Conservation (phyloP, 768 basidiomycete genomes). For the Cystobasidium onofrii region DNA sequence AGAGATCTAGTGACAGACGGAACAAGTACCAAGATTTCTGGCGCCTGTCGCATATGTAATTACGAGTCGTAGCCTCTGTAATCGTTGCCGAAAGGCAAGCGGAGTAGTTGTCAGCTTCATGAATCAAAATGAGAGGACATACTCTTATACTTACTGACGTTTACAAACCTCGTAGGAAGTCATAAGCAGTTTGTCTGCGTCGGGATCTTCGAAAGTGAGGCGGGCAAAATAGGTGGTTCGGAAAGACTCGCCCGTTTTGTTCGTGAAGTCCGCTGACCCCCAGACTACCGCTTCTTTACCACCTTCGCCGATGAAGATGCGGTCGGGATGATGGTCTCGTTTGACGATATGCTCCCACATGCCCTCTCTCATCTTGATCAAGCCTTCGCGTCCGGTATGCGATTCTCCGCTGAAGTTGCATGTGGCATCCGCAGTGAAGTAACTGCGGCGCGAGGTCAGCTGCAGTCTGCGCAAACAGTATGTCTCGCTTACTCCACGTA, state of each 20-base stretch:
- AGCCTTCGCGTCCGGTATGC: neutral
- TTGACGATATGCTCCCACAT: slow-evolving; percentile 4
- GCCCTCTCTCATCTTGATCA: slow-evolving; percentile 2
- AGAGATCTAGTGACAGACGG: no score
- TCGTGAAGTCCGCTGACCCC: neutral
- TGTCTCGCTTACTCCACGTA: neutral
- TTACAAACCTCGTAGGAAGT: neutral
- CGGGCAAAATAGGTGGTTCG: neutral
- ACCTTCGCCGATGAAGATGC: neutral
- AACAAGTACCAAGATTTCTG: no score
- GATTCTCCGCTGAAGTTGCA: slow-evolving; percentile 9
- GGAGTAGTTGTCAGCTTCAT: no score
- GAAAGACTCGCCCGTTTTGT: neutral
- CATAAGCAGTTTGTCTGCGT: neutral
- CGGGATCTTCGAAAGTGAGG: neutral
- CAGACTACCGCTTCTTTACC: neutral
- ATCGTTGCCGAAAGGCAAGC: no score
- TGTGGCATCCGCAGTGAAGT: neutral
- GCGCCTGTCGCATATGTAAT: no score
- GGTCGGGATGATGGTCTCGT: neutral
- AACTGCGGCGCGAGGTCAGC: neutral
- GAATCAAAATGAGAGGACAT: no score
- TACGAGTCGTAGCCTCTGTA: no score
- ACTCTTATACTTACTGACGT: neutral
- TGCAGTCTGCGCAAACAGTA: neutral